A percentile compares a stretch with the other conserved stretches of the same genome.
These are phyloP conservation scores for Furcasterigmium sp. DNA, from an alignment of 2,329 filamentous ascomycete species.

Conservation along the genomic window DNA sequence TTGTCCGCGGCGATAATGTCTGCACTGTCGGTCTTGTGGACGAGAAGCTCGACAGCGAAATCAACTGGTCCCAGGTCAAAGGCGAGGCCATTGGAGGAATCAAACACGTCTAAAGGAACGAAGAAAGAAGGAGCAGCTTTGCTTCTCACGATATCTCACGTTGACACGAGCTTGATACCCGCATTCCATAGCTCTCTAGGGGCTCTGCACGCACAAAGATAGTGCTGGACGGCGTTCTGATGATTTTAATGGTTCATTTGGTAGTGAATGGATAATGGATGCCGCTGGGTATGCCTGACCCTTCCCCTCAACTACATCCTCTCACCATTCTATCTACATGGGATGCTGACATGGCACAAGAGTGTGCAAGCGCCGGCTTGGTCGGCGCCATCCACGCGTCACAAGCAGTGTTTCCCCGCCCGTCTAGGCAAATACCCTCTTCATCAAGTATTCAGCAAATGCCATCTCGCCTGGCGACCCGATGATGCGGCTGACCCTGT, in stretches of 20 bases:
- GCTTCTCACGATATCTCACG: constrained; percentile 3
- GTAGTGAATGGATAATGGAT: constrained; percentile 14
- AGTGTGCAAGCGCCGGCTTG: no score
- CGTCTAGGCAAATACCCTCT: constrained; percentile 54
- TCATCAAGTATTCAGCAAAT: constrained; percentile 63
- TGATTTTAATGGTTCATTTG: constrained; percentile 8
- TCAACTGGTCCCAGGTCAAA: constrained; percentile 89
- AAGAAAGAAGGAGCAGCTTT: background rate
- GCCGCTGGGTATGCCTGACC: constrained; percentile 11
- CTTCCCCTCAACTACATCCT: constrained; percentile 5
- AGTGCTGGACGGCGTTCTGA: constrained; percentile 7
- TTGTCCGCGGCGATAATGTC: constrained; percentile 92
- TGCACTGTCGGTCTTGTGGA: constrained; percentile 86
- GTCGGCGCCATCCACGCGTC: no score
- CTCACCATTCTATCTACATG: constrained; percentile 6
- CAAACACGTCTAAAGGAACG: constrained; percentile 56
- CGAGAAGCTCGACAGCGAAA: constrained; percentile 80
- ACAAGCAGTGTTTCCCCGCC: constrained; percentile 6
- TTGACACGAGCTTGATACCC: constrained; percentile 6
- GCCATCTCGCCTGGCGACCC: constrained; percentile 60
- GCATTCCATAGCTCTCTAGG: background rate
- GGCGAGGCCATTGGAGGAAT: constrained; percentile 78
- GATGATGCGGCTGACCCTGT: constrained; percentile 72
- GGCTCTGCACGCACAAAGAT: constrained; percentile 4
- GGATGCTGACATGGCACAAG: background rate